phyloP scores from a whole-genome alignment of 2,329 filamentous ascomycete species.

The Aspergillus terreus region DNA sequence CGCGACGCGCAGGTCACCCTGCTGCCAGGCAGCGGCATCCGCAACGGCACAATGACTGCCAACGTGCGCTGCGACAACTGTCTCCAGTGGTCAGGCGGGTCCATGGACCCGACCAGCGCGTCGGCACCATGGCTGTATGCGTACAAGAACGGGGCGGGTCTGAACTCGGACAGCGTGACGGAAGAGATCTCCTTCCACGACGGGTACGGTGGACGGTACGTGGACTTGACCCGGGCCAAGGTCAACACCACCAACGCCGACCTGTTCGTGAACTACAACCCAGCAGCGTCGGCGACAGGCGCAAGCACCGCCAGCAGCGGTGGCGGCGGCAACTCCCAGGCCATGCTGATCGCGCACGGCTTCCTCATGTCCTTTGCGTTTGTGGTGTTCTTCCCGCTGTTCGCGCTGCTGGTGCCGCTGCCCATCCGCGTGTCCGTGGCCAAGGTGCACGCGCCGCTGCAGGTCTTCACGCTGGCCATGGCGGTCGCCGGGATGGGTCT shows the following conservation, averaged over 20 bases:
- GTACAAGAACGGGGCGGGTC: constrained; percentile 17
- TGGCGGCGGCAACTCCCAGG: neutral
- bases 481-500: constrained; percentile 49
- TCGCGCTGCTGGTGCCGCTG: constrained; percentile 16
- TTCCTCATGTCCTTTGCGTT: constrained; percentile 20
- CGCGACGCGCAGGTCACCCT: constrained; percentile 47
- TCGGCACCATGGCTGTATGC: constrained; percentile 26
- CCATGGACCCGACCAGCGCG: constrained; percentile 13
- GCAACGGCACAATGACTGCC: constrained; percentile 52
- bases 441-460: constrained; percentile 21
- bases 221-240: constrained; percentile 21
- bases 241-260: constrained; percentile 14
- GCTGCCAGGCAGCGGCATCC: constrained; percentile 57
- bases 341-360: constrained; percentile 14
- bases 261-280: constrained; percentile 12
- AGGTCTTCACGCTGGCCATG: constrained; percentile 47
- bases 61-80: constrained; percentile 48
- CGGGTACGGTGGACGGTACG: constrained; percentile 10
- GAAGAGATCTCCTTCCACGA: constrained; percentile 20
- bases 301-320: neutral
- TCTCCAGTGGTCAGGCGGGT: constrained; percentile 19
- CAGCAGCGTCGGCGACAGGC: constrained; percentile 4
- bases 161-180: constrained; percentile 18
- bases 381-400: constrained; percentile 19
- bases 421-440: constrained; percentile 11